Conservation (phyloP, 257 asterid genomes). For the Nicotiana knightiana region DNA sequence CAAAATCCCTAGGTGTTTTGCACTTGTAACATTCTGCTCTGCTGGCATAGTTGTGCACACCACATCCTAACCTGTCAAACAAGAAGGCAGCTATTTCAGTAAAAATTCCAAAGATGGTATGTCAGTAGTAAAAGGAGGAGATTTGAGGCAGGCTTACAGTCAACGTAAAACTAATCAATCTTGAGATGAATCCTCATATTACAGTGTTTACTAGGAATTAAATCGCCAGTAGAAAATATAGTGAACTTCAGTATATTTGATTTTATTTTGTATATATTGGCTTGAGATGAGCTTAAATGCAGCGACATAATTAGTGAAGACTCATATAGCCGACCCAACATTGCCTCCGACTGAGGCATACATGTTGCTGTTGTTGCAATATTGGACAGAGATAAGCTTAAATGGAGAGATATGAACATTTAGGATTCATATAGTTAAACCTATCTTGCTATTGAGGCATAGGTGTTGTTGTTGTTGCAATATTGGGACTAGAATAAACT, state of each 20-base stretch:
- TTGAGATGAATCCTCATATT: too few species aligned
- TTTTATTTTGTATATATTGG: not conserved
- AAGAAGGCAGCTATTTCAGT: not conserved
- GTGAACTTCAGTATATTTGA: not conserved
- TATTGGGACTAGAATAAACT: not conserved
- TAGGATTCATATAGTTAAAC: too few species aligned
- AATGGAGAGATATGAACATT: too few species aligned
- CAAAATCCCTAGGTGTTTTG: constrained; percentile 53
- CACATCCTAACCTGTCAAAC: constrained; percentile 52
- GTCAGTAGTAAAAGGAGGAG: too few species aligned
- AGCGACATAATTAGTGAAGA: not conserved
- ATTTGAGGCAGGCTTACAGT: too few species aligned
- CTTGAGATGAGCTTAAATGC: not conserved
- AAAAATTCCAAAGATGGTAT: not conserved
- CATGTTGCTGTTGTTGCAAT: too few species aligned
- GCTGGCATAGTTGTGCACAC: constrained; percentile 72
- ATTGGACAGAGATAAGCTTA: too few species aligned
- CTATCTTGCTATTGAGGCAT: too few species aligned
- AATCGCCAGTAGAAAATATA: not conserved
- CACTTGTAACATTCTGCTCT: constrained; percentile 70
- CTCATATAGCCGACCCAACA: not conserved
- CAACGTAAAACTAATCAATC: too few species aligned
- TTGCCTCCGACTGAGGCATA: not conserved
- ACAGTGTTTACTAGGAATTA: too few species aligned
- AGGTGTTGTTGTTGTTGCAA: too few species aligned